These are phyloP conservation scores for Fraxinus ornus DNA, from an alignment of 305 asterid genomes.

Conservation along the genomic window DNA sequence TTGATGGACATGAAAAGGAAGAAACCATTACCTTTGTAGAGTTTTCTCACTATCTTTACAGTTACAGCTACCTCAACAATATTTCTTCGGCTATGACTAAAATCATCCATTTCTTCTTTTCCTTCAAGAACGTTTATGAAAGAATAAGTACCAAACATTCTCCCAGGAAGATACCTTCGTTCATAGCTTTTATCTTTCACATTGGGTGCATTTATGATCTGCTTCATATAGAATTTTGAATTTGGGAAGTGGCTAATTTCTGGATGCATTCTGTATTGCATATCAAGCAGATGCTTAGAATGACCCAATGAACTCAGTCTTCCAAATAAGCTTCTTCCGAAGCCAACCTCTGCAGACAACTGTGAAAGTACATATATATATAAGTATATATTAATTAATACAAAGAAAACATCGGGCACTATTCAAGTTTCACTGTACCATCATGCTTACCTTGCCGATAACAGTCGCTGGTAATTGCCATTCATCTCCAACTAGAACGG, in stretches of 20 bases:
- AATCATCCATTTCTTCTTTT: constrained; percentile 51
- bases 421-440: not conserved
- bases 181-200: constrained; percentile 42
- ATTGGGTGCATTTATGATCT: constrained; percentile 49
- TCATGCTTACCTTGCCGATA: constrained; percentile 48
- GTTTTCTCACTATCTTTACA: constrained; percentile 50
- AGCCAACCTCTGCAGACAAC: constrained; percentile 57
- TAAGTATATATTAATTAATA: not conserved
- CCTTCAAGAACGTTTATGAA: constrained; percentile 55
- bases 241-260: constrained; percentile 70
- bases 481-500: constrained; percentile 73
- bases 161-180: constrained; percentile 42
- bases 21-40: constrained; percentile 41
- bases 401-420: not conserved
- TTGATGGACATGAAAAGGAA: not conserved
- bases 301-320: constrained; percentile 63
- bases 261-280: constrained; percentile 83
- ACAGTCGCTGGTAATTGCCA: constrained; percentile 60
- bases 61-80: constrained; percentile 66
- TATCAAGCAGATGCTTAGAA: constrained; percentile 53
- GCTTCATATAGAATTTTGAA: constrained; percentile 46
- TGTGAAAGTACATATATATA: constrained; percentile 17
- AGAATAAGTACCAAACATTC: constrained; percentile 69
- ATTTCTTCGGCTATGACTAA: constrained; percentile 46
- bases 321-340: constrained; percentile 77